Base-by-base conservation (phyloP, 1,139 yeast species). In the Waltiozyma sp. region DNA sequence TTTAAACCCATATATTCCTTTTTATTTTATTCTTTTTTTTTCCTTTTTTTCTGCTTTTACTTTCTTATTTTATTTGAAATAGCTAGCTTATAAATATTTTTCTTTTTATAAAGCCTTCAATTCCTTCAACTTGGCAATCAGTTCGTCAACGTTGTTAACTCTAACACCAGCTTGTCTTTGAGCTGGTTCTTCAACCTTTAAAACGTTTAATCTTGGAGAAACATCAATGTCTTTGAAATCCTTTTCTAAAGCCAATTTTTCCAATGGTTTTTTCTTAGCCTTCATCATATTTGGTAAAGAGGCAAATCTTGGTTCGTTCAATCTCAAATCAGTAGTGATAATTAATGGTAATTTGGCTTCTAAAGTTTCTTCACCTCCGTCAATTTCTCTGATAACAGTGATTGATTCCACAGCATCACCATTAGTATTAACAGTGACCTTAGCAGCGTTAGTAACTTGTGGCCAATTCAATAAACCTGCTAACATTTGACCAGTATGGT, bases 401-500 rank as follows among this genome's bases (percentile, higher is more conserved):
- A 87, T 82, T 13, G 37, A 35, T 9, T 18, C 23, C 16, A 35
- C 37, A 18, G 37, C 19, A 35, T 35, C 37, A 43, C 70, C 74
- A 38, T 62, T 69, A 26, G 63, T 64, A 15, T 61, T 45, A 24
- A 86, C 61, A 43, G 73, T 84, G 33, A 91, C 93, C 63, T 87
- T 84, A 41, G 95, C 82, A 9, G 97, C 98, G 60, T 88, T 86
- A 39, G 96, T 89, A 34, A 96, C 97, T 65, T 91, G 98, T 16
- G 97, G 95, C 98, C 98, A 91, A 57, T 81, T 77, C 63, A 91
- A 73, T 50, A 91, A 69, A 8, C 96, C 97, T 2, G 96, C 97
- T 46, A 91, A 74, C 78, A 91, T 86, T 65, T 89, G 97, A 23
- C 98, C 98, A n/a, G 96, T 89, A 64, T 89, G 96, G 63, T 86